These are phyloP conservation scores for Cladosporium sp. DNA, from an alignment of 2,329 filamentous ascomycete species.

Conservation along the genomic window DNA sequence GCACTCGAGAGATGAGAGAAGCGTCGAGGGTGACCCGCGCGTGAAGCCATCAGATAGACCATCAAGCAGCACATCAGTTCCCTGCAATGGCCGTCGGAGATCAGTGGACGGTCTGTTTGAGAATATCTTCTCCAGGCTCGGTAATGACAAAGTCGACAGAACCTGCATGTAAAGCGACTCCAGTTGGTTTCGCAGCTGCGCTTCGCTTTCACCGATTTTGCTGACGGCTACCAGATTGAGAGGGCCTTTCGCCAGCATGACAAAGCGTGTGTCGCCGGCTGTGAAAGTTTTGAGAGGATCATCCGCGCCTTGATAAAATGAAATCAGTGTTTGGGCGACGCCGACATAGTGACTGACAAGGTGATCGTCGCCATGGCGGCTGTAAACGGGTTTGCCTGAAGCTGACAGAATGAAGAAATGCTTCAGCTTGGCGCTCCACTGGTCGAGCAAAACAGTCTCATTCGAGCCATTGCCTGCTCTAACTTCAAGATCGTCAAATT, in stretches of 20 bases:
- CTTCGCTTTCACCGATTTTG: slow-evolving; percentile 83
- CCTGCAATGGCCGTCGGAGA: slow-evolving; percentile 79
- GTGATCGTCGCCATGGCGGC: slow-evolving; percentile 82
- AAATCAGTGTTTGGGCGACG: slow-evolving; percentile 94
- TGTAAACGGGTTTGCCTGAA: slow-evolving; percentile 95
- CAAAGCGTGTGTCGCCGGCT: slow-evolving; percentile 79
- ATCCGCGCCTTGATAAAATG: slow-evolving; percentile 78
- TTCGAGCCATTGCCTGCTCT: slow-evolving; percentile 48
- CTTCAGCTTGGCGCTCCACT: slow-evolving; percentile 90
- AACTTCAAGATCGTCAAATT: slow-evolving; percentile 71
- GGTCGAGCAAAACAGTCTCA: slow-evolving; percentile 53
- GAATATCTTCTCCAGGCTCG: slow-evolving; percentile 80
- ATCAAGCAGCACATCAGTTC: slow-evolving; percentile 84
- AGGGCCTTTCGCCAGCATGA: slow-evolving; percentile 76
- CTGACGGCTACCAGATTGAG: slow-evolving; percentile 93
- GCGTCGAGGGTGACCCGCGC: slow-evolving; percentile 77
- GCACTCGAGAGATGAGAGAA: slow-evolving; percentile 87
- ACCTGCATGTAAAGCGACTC: slow-evolving; percentile 98
- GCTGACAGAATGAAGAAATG: slow-evolving; percentile 96
- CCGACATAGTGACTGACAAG: slow-evolving; percentile 92
- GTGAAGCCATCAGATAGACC: slow-evolving; percentile 94
- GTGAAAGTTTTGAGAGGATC: slow-evolving; percentile 78
- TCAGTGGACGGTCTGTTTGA: slow-evolving; percentile 89
- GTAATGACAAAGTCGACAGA: slow-evolving; percentile 85
- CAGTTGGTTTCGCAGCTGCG: slow-evolving; percentile 78